These are phyloP conservation scores for Cyberlindnera maritima DNA, from an alignment of 805 yeast genomes.

Conservation along the genomic window DNA sequence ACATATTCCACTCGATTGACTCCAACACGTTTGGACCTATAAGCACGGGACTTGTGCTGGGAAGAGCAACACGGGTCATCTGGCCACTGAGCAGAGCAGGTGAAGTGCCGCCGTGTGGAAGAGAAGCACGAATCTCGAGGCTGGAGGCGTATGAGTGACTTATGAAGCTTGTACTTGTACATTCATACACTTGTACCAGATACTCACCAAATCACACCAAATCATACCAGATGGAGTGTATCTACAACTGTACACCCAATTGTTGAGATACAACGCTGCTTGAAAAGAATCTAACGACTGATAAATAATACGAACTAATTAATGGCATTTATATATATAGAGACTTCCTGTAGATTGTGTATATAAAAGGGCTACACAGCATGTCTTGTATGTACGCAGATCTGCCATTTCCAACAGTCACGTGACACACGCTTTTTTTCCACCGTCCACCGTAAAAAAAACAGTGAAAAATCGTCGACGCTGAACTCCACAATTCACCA, in stretches of 20 bases:
- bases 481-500: neutral
- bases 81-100: constrained; percentile 70
- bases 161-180: too few species aligned
- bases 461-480: constrained; percentile 16
- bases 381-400: too few species aligned
- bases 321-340: too few species aligned
- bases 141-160: constrained; percentile 11
- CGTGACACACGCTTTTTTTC: neutral
- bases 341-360: too few species aligned
- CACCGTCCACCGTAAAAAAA: constrained; percentile 17
- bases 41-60: constrained; percentile 74
- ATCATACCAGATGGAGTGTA: too few species aligned
- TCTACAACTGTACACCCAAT: too few species aligned
- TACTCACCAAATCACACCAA: too few species aligned
- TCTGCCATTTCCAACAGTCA: constrained; percentile 5
- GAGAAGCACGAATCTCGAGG: constrained; percentile 42
- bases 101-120: constrained; percentile 46
- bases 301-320: too few species aligned
- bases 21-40: constrained; percentile 88
- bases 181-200: too few species aligned
- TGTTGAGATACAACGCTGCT: too few species aligned
- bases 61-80: constrained; percentile 64
- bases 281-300: too few species aligned
- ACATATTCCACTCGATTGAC: constrained; percentile 70
- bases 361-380: too few species aligned